phyloP scores from a whole-genome alignment of 2,329 filamentous ascomycete species.

The Botrytis sinoallii region DNA sequence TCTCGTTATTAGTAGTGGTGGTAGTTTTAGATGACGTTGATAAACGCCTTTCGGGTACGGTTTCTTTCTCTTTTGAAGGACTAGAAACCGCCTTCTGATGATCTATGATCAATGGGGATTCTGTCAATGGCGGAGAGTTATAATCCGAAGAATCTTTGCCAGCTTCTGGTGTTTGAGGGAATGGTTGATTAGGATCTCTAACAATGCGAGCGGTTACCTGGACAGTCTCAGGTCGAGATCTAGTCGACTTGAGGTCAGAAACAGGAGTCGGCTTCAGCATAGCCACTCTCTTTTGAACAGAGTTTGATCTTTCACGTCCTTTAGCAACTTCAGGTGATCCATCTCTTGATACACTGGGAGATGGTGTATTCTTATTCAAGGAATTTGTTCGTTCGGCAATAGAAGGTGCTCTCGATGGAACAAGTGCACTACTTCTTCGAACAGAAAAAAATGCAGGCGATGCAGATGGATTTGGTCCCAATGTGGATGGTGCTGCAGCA shows the following conservation, averaged over 20 bases:
- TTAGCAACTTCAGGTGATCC: slow-evolving; percentile 45
- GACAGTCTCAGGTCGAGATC: slow-evolving; percentile 67
- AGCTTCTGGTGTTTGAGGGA: slow-evolving; percentile 44
- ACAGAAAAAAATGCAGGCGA: slow-evolving; percentile 58
- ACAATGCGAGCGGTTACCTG: slow-evolving; percentile 85
- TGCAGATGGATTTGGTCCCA: slow-evolving; percentile 41
- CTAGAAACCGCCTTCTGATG: slow-evolving; percentile 44
- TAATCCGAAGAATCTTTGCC: slow-evolving; percentile 43
- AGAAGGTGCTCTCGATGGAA: slow-evolving; percentile 39
- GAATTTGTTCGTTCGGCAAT: slow-evolving; percentile 41
- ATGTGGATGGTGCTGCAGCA: slow-evolving; percentile 23
- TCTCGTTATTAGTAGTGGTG: slow-evolving; percentile 35
- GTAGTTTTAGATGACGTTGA: slow-evolving; percentile 31
- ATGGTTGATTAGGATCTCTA: slow-evolving; percentile 54
- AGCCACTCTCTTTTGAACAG: slow-evolving; percentile 32
- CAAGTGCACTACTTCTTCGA: slow-evolving; percentile 43
- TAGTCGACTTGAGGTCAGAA: slow-evolving; percentile 35
- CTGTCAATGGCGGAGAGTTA: slow-evolving; percentile 51
- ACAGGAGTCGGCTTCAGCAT: slow-evolving; percentile 27
- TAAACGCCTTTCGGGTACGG: slow-evolving; percentile 41
- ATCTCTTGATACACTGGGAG: slow-evolving; percentile 44
- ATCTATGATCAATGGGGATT: slow-evolving; percentile 58
- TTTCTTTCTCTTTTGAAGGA: slow-evolving; percentile 38
- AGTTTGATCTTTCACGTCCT: slow-evolving; percentile 34
- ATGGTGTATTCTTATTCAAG: slow-evolving; percentile 38